Base-by-base conservation (phyloP, 768 basidiomycete species). In the Boletus pseudopeckii region DNA sequence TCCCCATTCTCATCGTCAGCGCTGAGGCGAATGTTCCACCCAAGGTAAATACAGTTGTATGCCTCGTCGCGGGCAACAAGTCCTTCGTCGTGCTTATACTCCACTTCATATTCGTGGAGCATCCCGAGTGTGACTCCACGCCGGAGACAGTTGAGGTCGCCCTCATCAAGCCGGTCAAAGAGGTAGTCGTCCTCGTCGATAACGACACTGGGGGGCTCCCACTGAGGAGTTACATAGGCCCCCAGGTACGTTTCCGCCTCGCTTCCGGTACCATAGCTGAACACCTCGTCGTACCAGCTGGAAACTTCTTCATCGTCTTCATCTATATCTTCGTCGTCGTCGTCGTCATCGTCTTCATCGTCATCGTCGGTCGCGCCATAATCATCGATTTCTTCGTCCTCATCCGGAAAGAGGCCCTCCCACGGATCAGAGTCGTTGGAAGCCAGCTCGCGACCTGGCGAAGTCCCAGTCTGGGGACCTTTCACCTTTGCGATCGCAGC, bases 11-110 rank as follows among this genome's bases (percentile, higher is more conserved):
- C 67, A 58, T 80, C 79, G 39, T 72, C 72, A 7, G 67, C 66
- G 36, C 70, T 75, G 44, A 84, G 67, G 18, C 69, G 58, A 50
- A 89, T 77, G 58, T 87, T 88, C 85, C 85, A 90, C 5, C 88
- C 88, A 5, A 90, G 74, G 57, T 75, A 84, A 9, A 88, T 62
- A 26, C 76, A 73, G 58, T 78, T 72, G 62, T 76, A 72, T 15
- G 63, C 70, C 24, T 72, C 66, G 28, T 74, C 72, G 34, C 71
- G 70, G 10, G 80, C 80, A 18, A 79, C 59, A 38, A 89, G 72
- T 4, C 86, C 86, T 14, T 73, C 69, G n/a, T 64, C 54, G 59
- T 84, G 84, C 0, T 64, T 61, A 64, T 88, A 88, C 22, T 71
- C 65, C 72, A 88, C 77, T 7, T 77, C 69, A 56, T 78, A 86